Percentiles rank a stretch among this genome's conserved stretches.
Evolutionary conservation across 2,329 filamentous ascomycete species (phyloP).

Genomic region (Pestalotiopsis sp.): DNA sequence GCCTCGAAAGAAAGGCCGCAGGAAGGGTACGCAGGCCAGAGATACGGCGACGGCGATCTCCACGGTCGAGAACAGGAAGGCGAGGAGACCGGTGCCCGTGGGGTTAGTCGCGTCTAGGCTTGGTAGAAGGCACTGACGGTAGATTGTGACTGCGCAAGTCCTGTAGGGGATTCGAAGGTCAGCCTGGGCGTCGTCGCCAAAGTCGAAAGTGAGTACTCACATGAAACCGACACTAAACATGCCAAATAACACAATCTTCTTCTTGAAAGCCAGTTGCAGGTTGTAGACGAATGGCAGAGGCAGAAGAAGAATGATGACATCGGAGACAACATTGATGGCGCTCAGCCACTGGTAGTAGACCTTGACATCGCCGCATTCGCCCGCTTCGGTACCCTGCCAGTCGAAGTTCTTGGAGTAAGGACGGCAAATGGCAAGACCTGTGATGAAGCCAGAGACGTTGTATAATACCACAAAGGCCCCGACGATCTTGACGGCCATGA

Average conservation of each 20-base stretch:
- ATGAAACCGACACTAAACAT: constrained; percentile 16
- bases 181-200: background rate
- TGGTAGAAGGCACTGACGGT: constrained; percentile 11
- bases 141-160: constrained; percentile 15
- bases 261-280: constrained; percentile 2
- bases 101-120: constrained; percentile 1
- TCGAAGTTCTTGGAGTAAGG: constrained; percentile 3
- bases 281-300: constrained; percentile 1
- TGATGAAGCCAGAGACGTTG: constrained; percentile 11
- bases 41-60: constrained; percentile 15
- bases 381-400: background rate
- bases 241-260: constrained; percentile 12
- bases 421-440: constrained; percentile 11
- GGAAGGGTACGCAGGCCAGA: constrained; percentile 16
- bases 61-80: constrained; percentile 11
- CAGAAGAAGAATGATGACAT: background rate
- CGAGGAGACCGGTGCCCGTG: constrained; percentile 10
- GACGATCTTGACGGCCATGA: background rate
- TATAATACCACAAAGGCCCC: constrained; percentile 6
- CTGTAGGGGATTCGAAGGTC: background rate
- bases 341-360: constrained; percentile 1
- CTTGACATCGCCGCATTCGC: background rate
- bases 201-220: background rate
- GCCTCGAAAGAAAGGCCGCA: constrained; percentile 12
- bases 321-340: background rate